Conservation (phyloP, 306 rosid species). For the Citrullus amarus region DNA sequence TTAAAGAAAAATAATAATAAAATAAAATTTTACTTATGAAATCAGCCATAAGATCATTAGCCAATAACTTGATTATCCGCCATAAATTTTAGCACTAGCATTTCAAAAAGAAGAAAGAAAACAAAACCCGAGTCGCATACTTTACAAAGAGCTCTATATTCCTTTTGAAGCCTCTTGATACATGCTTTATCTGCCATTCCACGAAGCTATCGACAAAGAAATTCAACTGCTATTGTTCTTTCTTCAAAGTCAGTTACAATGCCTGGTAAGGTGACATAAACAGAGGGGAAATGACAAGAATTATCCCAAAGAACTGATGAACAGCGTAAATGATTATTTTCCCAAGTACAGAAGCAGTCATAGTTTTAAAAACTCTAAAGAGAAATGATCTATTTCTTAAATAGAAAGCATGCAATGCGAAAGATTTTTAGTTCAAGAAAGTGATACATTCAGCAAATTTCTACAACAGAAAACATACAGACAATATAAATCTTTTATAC, state of each 20-base stretch:
- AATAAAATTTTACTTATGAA: neutral
- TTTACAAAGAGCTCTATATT: slow-evolving; percentile 97
- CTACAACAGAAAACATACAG: neutral
- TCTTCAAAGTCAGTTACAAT: slow-evolving; percentile 1
- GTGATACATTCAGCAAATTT: neutral
- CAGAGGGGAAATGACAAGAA: neutral
- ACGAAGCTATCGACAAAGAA: slow-evolving; percentile 12
- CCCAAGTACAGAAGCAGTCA: neutral
- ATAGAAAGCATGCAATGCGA: neutral
- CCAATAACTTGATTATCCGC: neutral
- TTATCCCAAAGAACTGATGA: neutral
- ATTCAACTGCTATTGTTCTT: slow-evolving; percentile 12
- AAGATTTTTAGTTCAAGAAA: neutral
- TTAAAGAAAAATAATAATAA: neutral
- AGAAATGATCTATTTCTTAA: neutral
- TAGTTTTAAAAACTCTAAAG: neutral
- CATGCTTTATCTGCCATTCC: slow-evolving; percentile 92
- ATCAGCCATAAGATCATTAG: neutral
- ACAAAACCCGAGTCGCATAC: slow-evolving; percentile 16
- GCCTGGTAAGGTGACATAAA: slow-evolving; percentile 19
- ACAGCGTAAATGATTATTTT: neutral
- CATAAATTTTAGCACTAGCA: neutral
- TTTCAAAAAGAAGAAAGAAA: neutral
- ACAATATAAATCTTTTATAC: neutral
- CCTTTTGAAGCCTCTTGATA: slow-evolving; percentile 92